Base-by-base conservation (phyloP, 2,329 filamentous ascomycete genomes). In the Clarireedia homoeocarpa region DNA sequence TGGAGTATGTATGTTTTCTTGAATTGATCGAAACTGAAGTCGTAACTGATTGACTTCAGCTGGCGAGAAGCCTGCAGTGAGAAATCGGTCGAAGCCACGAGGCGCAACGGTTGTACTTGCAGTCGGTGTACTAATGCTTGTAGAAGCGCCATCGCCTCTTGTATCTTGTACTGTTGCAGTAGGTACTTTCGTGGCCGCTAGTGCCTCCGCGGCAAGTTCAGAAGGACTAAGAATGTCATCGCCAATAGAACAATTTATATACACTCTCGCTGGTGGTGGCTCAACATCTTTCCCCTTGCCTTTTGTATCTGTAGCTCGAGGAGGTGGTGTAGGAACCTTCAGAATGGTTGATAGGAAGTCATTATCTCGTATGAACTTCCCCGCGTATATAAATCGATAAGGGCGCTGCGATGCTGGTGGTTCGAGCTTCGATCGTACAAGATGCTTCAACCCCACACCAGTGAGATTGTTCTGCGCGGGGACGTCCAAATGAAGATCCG, bases 211-310 rank as follows among this genome's bases (percentile, higher is more conserved):
- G 1, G 77, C 78, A 23, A 97, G 80, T 57, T 96, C 90, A 0
- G 76, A 68, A 12, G 80, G 69, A 0, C 86, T 81, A 12, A 97
- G 79, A 26, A 81, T 76, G 70, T 89, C 84, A 70, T 89, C 84
- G 54, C 91, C 91, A 57, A 97, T 88, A 61, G 89, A 92, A 77
- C 92, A 97, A 75, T 95, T 95, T 59, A 97, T 86, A 71, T 95
- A 96, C 66, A 95, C 81, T 46, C 86, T 80, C 1, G 72, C 61
- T 34, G 73, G 69, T 14, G 69, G 66, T 7, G 71, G 71, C 6
- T 76, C 74, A 5, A 85, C 70, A 0, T 80, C 80, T 58, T 94
- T 95, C 48, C 87, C 89, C 66, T 89, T 90, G 54, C 76, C 75
- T 59, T 76, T 78, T 26, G 64, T 65, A 62, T 70, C 68, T 30